phyloP scores from a whole-genome alignment of 345 rosid genomes.

The Euphorbia peplus region DNA sequence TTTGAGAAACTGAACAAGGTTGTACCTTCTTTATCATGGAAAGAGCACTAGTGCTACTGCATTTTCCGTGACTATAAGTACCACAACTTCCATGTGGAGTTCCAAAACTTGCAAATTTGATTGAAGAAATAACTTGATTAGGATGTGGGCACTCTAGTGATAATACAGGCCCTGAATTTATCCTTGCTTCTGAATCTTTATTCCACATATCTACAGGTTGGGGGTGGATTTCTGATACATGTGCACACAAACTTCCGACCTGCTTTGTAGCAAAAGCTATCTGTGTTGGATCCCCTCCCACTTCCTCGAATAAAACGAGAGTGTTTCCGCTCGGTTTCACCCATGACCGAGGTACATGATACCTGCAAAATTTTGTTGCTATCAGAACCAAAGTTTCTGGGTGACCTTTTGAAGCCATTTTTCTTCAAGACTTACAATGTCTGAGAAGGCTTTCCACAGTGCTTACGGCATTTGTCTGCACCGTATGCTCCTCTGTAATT shows the following conservation, averaged over 20 bases:
- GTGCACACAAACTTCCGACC: slow-evolving; percentile 51
- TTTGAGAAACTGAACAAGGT: not conserved
- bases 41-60: slow-evolving; percentile 54
- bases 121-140: slow-evolving; percentile 64
- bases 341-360: slow-evolving; percentile 95
- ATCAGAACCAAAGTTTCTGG: slow-evolving; percentile 14
- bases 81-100: slow-evolving; percentile 81
- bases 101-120: slow-evolving; percentile 84
- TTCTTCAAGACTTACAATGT: slow-evolving; percentile 53
- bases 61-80: slow-evolving; percentile 59
- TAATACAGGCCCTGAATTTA: slow-evolving; percentile 39
- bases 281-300: slow-evolving; percentile 81
- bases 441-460: slow-evolving; percentile 88
- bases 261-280: slow-evolving; percentile 56
- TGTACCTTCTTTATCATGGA: slow-evolving; percentile 62
- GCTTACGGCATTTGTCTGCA: slow-evolving; percentile 72
- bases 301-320: slow-evolving; percentile 81
- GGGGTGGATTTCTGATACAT: slow-evolving; percentile 72
- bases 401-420: not conserved
- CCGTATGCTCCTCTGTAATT: slow-evolving; percentile 68
- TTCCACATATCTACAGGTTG: slow-evolving; percentile 70
- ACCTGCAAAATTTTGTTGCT: slow-evolving; percentile 38
- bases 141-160: slow-evolving; percentile 58
- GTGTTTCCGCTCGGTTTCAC: slow-evolving; percentile 60
- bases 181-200: slow-evolving; percentile 42